phyloP scores from a whole-genome alignment of 2,329 filamentous ascomycete genomes.

The Polytolypa hystricis region DNA sequence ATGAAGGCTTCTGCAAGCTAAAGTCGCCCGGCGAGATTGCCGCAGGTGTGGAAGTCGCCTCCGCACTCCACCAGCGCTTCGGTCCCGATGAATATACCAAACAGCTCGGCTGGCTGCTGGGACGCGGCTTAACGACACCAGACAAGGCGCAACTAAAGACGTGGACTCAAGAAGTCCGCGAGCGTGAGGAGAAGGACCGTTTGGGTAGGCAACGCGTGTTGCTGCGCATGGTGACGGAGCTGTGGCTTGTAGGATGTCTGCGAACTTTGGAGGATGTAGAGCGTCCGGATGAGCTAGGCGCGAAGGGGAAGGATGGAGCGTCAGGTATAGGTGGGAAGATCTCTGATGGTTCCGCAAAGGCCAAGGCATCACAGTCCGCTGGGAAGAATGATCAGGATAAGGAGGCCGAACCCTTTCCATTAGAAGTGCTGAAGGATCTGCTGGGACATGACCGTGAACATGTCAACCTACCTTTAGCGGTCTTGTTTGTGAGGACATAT shows the following conservation, averaged over 20 bases:
- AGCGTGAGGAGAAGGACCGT: constrained; percentile 93
- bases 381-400: constrained; percentile 48
- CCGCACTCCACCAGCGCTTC: constrained; percentile 91
- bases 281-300: constrained; percentile 49
- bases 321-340: constrained; percentile 32
- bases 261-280: constrained; percentile 65
- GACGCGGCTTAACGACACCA: constrained; percentile 79
- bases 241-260: constrained; percentile 87
- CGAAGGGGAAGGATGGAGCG: constrained; percentile 43
- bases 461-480: constrained; percentile 76
- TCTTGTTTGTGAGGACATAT: constrained; percentile 92
- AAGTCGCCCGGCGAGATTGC: constrained; percentile 88
- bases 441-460: constrained; percentile 90
- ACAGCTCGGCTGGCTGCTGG: constrained; percentile 83
- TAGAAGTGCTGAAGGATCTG: constrained; percentile 96
- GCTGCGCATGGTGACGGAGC: constrained; percentile 80
- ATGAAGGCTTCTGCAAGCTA: constrained; percentile 83
- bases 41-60: constrained; percentile 82
- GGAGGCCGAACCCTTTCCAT: constrained; percentile 79
- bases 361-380: constrained; percentile 47
- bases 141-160: constrained; percentile 76
- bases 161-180: constrained; percentile 67
- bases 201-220: constrained; percentile 75
- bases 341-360: constrained; percentile 49
- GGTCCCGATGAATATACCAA: constrained; percentile 82